A percentile compares a stretch with the other conserved stretches of the same genome.
Conservation (phyloP, 2,329 filamentous ascomycete genomes). For the Fusarium sp. region DNA sequence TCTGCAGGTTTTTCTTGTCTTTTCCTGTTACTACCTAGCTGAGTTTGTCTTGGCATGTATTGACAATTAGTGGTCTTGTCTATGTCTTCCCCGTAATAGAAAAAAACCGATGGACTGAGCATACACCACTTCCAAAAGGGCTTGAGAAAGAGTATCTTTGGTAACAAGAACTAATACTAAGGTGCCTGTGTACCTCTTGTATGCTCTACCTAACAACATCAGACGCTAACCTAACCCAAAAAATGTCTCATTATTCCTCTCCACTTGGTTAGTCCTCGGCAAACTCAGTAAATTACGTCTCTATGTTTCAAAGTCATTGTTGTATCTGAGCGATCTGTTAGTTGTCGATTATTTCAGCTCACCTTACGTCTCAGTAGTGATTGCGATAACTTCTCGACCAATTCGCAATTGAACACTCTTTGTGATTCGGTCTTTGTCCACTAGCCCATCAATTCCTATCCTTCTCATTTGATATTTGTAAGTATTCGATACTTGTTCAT, state of each 20-base stretch:
- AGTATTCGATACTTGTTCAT: not conserved
- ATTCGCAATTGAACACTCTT: not conserved
- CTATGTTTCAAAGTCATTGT: not conserved
- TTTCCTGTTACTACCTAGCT: slow-evolving; percentile 32
- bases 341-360: not conserved
- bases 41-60: slow-evolving; percentile 29
- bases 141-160: not conserved
- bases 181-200: not conserved
- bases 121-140: not conserved
- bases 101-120: not conserved
- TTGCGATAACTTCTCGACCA: not conserved
- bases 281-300: not conserved
- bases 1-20: slow-evolving; percentile 29
- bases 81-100: not conserved
- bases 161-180: not conserved
- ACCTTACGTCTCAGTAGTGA: not conserved
- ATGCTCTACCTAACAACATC: not conserved
- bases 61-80: slow-evolving; percentile 4
- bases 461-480: not conserved
- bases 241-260: not conserved
- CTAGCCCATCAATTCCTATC: not conserved
- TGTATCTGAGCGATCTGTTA: not conserved
- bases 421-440: not conserved
- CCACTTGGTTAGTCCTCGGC: not conserved
- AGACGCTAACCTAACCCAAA: not conserved